Percentiles rank a stretch among this genome's conserved stretches.
phyloP scores from a whole-genome alignment of 805 yeast species.

The Candida lessepsii region DNA sequence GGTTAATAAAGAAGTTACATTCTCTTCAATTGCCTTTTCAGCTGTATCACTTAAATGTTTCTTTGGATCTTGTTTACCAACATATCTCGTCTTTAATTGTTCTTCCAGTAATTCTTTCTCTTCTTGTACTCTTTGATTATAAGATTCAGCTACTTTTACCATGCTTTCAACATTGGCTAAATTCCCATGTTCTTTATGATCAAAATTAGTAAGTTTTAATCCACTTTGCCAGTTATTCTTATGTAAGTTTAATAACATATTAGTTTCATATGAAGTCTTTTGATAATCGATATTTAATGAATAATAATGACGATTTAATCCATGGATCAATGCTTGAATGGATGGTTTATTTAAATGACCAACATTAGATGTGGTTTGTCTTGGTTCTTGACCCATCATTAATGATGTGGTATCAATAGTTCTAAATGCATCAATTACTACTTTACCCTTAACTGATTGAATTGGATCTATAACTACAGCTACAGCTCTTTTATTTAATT shows the following conservation, averaged over 20 bases:
- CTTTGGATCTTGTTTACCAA: constrained; percentile 98
- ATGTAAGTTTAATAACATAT: constrained; percentile 90
- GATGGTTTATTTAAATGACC: constrained; percentile 96
- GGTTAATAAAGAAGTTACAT: constrained; percentile 81
- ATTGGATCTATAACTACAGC: constrained; percentile 99
- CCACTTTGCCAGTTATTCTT: constrained; percentile 97
- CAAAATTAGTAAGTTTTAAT: constrained; percentile 71
- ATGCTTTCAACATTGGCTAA: constrained; percentile 68
- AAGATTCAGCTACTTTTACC: constrained; percentile 88
- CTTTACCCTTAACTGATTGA: constrained; percentile 98
- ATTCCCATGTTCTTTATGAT: constrained; percentile 73
- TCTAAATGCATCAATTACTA: constrained; percentile 97
- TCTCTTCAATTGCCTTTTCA: constrained; percentile 81
- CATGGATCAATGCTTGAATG: constrained; percentile 95
- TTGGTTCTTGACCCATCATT: constrained; percentile 96
- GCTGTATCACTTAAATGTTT: constrained; percentile 92
- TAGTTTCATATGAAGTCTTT: constrained; percentile 88
- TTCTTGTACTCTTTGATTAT: constrained; percentile 86
- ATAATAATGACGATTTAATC: constrained; percentile 94
- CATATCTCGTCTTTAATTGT: constrained; percentile 90
- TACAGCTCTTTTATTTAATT: constrained; percentile 90
- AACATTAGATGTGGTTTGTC: constrained; percentile 94
- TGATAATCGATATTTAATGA: constrained; percentile 92
- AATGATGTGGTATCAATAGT: constrained; percentile 81
- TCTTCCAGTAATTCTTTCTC: constrained; percentile 87